Evolutionary conservation across 2,329 filamentous ascomycete genomes (phyloP).

Genomic region (Aspergillus sp.): DNA sequence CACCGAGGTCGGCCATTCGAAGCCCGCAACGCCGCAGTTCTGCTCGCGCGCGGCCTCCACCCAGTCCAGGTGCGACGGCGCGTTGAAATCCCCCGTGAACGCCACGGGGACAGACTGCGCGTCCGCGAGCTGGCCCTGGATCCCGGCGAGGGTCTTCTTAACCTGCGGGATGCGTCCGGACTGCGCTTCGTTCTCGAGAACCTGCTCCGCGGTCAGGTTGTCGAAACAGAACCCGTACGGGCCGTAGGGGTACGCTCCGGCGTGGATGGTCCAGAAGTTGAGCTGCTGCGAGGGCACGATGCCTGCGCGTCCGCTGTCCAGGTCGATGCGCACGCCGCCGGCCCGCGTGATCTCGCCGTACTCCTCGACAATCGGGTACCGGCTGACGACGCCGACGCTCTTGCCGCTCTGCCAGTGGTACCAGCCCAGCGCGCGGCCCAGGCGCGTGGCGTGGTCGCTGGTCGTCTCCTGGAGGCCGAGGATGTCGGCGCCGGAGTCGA

Average conservation of each 20-base stretch:
- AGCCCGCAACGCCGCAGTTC: slow-evolving; percentile 28
- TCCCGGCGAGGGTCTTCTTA: slow-evolving; percentile 23
- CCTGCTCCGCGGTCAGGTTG: slow-evolving; percentile 14
- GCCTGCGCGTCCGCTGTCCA: slow-evolving; percentile 23
- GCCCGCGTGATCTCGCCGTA: slow-evolving; percentile 18
- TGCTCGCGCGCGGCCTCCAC: slow-evolving; percentile 19
- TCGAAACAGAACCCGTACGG: slow-evolving; percentile 37
- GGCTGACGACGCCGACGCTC: slow-evolving; percentile 26
- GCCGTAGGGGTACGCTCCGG: slow-evolving; percentile 34
- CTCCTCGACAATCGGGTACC: slow-evolving; percentile 31
- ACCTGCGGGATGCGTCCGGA: slow-evolving; percentile 35
- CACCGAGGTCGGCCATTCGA: slow-evolving; percentile 34
- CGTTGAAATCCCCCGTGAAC: slow-evolving; percentile 37
- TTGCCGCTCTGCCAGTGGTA: slow-evolving; percentile 27
- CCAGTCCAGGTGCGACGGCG: slow-evolving; percentile 38
- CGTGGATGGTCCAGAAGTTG: slow-evolving; percentile 18
- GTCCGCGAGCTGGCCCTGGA: slow-evolving; percentile 22
- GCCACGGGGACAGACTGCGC: slow-evolving; percentile 28
- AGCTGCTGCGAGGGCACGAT: slow-evolving; percentile 26
- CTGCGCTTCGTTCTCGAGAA: slow-evolving; percentile 26
- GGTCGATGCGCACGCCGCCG: slow-evolving; percentile 25
- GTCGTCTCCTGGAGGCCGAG: not conserved
- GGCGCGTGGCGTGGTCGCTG: slow-evolving; percentile 13
- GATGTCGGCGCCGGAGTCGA: not conserved
- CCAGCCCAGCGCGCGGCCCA: slow-evolving; percentile 35